Percentiles rank a stretch among this genome's conserved stretches.
phyloP scores from a whole-genome alignment of 805 yeast species.

The Barnettozyma californica region DNA sequence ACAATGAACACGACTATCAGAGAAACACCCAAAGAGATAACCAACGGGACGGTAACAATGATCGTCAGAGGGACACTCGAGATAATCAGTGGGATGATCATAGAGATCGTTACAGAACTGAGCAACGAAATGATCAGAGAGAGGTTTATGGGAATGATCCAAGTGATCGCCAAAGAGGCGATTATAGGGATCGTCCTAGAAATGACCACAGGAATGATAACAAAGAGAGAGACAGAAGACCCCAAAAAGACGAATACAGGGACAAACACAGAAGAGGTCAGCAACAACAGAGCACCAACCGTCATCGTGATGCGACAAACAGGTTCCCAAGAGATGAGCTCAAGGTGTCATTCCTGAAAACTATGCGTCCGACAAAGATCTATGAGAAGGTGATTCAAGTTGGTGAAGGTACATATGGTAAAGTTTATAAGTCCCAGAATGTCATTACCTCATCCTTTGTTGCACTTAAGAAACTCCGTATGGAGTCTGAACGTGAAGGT shows the following conservation, averaged over 20 bases:
- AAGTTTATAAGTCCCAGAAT: constrained; percentile 85
- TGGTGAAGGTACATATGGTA: constrained; percentile 99
- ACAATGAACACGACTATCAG: background rate
- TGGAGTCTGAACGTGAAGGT: constrained; percentile 89
- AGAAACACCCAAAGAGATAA: background rate
- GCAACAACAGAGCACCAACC: background rate
- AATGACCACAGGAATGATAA: background rate
- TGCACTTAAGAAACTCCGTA: constrained; percentile 80
- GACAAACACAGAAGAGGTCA: background rate
- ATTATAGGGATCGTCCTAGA: background rate
- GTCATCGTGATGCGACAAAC: background rate
- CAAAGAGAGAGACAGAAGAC: background rate
- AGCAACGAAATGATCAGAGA: background rate
- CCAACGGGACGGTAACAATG: background rate
- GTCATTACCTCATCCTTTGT: constrained; percentile 60
- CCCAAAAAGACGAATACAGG: background rate
- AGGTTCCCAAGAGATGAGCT: background rate
- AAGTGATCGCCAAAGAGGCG: background rate
- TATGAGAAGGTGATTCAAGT: constrained; percentile 81
- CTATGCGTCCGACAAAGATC: constrained; percentile 23
- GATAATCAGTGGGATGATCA: background rate
- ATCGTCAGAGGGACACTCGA: background rate
- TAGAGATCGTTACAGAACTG: background rate
- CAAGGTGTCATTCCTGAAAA: constrained; percentile 18
- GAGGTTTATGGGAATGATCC: background rate